A percentile compares a stretch with the other conserved stretches of the same genome.
Conservation (phyloP, 2,329 filamentous ascomycete species). For the Chrysoporthe puriensis region DNA sequence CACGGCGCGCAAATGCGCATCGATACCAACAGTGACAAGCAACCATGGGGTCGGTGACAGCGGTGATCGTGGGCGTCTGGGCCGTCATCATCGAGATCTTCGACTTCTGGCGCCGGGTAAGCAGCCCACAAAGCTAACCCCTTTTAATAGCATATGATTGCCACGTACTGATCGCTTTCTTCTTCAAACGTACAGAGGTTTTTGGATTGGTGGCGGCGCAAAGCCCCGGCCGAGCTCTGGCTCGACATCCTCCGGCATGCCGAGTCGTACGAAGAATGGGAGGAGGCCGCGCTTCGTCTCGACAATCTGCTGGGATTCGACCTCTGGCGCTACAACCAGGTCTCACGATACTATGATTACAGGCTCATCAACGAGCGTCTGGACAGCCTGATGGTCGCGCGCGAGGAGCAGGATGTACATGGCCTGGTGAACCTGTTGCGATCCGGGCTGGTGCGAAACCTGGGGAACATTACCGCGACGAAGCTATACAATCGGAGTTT, state of each 20-base stretch:
- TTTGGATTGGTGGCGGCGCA: constrained; percentile 67
- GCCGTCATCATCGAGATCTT: constrained; percentile 64
- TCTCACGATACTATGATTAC: constrained; percentile 84
- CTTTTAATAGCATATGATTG: neutral
- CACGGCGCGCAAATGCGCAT: constrained; percentile 18
- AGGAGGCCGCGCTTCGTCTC: constrained; percentile 79
- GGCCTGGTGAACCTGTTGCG: constrained; percentile 78
- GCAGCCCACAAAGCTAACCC: constrained; percentile 26
- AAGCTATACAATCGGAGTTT: constrained; percentile 84
- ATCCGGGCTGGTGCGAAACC: constrained; percentile 78
- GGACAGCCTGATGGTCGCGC: constrained; percentile 58
- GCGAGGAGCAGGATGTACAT: constrained; percentile 62
- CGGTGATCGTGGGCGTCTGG: constrained; percentile 53
- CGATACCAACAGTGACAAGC: constrained; percentile 1
- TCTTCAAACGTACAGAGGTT: constrained; percentile 58
- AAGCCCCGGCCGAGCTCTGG: constrained; percentile 67
- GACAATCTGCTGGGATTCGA: constrained; percentile 82
- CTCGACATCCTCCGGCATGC: constrained; percentile 68
- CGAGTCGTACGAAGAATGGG: constrained; percentile 81
- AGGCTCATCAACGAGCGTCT: constrained; percentile 79
- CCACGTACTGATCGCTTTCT: constrained; percentile 5
- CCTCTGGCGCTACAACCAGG: constrained; percentile 81
- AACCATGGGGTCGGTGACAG: constrained; percentile 27
- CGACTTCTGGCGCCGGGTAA: constrained; percentile 65
- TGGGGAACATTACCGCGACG: constrained; percentile 86